Conservation (phyloP, 1,284 basidiomycete species). For the Tilletia setariae region DNA sequence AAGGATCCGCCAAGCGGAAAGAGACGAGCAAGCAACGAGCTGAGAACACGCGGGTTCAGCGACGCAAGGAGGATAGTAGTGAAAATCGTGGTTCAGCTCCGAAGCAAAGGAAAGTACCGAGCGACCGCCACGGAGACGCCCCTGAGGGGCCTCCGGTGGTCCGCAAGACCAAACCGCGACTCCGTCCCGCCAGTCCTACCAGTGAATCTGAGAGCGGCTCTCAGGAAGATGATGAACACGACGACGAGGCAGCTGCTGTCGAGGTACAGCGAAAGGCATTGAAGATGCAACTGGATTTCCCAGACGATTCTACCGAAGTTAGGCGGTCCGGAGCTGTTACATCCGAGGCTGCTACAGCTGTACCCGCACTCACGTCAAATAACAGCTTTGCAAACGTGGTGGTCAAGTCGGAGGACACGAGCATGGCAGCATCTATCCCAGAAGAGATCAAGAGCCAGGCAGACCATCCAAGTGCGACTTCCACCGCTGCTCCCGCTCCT, state of each 20-base stretch:
- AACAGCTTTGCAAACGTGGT: no score
- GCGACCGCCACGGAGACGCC: no score
- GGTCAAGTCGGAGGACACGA: no score
- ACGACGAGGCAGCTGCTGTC: neutral
- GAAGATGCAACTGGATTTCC: neutral
- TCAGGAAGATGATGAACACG: neutral
- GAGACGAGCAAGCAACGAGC: neutral
- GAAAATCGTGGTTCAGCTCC: neutral
- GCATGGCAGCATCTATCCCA: neutral
- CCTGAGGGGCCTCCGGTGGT: no score
- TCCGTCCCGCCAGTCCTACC: neutral
- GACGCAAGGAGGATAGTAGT: neutral
- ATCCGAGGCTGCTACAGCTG: no score
- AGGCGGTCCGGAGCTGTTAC: no score
- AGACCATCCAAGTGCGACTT: neutral
- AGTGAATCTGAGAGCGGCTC: neutral
- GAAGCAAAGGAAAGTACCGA: neutral
- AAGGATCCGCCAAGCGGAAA: neutral
- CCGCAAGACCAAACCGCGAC: no score
- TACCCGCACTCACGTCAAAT: no score
- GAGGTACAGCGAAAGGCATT: neutral
- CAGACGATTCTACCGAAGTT: neutral
- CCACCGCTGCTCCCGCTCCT: neutral
- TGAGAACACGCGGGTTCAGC: neutral
- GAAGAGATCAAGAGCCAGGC: neutral